These are phyloP conservation scores for Zygotorulaspora mrakii DNA, from an alignment of 1,139 yeast genomes.

Conservation along the genomic window DNA sequence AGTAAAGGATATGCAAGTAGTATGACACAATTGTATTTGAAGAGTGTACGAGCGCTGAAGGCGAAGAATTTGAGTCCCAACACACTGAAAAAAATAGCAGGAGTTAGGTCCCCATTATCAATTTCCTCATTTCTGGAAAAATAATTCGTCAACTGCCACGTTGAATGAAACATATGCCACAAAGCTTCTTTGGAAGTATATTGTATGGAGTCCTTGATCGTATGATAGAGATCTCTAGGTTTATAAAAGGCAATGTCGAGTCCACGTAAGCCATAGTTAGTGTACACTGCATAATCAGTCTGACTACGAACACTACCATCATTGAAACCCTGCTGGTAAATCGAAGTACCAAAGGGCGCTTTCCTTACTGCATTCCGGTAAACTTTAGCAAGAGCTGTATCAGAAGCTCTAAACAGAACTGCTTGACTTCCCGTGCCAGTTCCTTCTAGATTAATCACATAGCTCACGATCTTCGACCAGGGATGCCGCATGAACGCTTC, in stretches of 20 bases:
- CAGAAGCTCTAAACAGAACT: conserved; percentile 77
- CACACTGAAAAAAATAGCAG: conserved; percentile 61
- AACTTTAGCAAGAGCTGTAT: conserved; percentile 64
- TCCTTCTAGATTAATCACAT: conserved; percentile 86
- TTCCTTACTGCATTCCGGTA: conserved; percentile 43
- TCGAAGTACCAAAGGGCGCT: conserved; percentile 71
- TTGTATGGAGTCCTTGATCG: conserved; percentile 64
- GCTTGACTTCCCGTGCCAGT: conserved; percentile 94
- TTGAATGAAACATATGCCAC: conserved; percentile 76
- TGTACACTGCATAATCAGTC: conserved; percentile 79
- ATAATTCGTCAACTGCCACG: conserved; percentile 54
- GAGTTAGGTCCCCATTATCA: conserved; percentile 34
- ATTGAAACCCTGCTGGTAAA: conserved; percentile 80
- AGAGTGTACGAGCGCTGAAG: conserved; percentile 47
- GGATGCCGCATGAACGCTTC: conserved; percentile 68
- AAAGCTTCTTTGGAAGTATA: conserved; percentile 59
- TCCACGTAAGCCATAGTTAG: conserved; percentile 68
- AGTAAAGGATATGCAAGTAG: conserved; percentile 55
- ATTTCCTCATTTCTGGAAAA: conserved; percentile 40
- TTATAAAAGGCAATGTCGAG: conserved; percentile 71
- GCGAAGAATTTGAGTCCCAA: conserved; percentile 54
- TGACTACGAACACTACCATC: conserved; percentile 70
- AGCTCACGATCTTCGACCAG: conserved; percentile 62
- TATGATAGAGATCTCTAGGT: conserved; percentile 83
- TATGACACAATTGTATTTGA: conserved; percentile 47